Evolutionary conservation across 306 rosid genomes (phyloP).

Genomic region (Cyamopsis tetragonoloba): DNA sequence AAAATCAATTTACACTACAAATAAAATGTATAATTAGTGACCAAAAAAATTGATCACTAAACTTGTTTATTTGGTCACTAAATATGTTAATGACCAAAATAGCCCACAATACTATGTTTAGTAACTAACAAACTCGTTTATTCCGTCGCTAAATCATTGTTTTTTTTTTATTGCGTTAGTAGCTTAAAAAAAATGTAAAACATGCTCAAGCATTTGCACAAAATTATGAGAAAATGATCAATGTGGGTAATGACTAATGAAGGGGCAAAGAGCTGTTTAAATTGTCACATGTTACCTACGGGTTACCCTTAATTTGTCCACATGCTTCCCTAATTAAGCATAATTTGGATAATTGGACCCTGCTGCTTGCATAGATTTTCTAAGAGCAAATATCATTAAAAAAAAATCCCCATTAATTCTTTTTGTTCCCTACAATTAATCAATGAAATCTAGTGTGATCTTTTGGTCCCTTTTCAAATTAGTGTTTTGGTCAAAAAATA

Average conservation of each 20-base stretch:
- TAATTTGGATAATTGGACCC: constrained; percentile 21
- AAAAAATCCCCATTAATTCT: neutral
- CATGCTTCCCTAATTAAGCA: constrained; percentile 32
- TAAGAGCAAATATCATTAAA: neutral
- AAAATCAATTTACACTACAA: no score
- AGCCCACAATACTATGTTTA: no score
- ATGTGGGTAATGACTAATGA: constrained; percentile 24
- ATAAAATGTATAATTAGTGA: no score
- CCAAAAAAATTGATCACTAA: no score
- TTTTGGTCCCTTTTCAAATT: constrained; percentile 19
- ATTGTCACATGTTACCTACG: constrained; percentile 27
- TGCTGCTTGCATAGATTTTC: constrained; percentile 23
- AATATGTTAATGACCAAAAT: no score
- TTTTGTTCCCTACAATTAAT: constrained; percentile 28
- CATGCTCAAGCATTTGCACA: neutral
- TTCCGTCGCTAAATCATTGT: no score
- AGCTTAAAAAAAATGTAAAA: no score
- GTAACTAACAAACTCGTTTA: no score
- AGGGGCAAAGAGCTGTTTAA: constrained; percentile 38
- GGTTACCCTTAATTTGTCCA: constrained; percentile 17
- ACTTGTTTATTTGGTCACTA: no score
- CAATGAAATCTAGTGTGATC: constrained; percentile 21
- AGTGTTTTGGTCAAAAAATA: constrained; percentile 41
- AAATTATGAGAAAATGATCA: constrained; percentile 24
- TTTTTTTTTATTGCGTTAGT: no score